Evolutionary conservation across 345 rosid species (phyloP).

Genomic region (Combretum micranthum): DNA sequence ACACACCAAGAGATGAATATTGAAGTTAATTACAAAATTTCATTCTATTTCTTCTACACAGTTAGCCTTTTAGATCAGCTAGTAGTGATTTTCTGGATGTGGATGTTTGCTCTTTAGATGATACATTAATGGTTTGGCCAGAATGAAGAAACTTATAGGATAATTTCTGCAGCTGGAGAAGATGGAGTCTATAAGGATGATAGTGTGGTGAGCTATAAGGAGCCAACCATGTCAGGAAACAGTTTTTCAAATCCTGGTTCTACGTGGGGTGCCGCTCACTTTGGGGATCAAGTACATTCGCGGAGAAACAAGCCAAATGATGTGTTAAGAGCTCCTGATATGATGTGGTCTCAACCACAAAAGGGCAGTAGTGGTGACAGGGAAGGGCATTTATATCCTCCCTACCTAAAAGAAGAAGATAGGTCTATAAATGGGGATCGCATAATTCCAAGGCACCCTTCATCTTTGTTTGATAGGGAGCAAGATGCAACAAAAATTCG

Average conservation of each 20-base stretch:
- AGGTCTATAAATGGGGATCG: constrained; percentile 57
- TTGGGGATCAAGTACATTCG: constrained; percentile 38
- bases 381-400: constrained; percentile 33
- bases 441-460: constrained; percentile 47
- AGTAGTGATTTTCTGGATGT: too few relatives aligned
- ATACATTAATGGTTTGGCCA: too few relatives aligned
- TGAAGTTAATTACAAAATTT: too few relatives aligned
- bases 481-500: constrained; percentile 56
- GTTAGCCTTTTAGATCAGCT: too few relatives aligned
- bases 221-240: constrained; percentile 33
- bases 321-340: constrained; percentile 36
- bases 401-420: constrained; percentile 45
- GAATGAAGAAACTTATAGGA: background rate
- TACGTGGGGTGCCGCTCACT: constrained; percentile 45
- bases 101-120: too few relatives aligned
- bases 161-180: constrained; percentile 44
- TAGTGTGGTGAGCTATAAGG: constrained; percentile 36
- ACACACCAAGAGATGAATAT: too few relatives aligned
- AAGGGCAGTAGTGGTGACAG: constrained; percentile 41
- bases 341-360: constrained; percentile 37
- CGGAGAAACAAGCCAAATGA: constrained; percentile 42
- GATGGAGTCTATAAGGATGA: constrained; percentile 36
- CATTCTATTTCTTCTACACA: too few relatives aligned
- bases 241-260: constrained; percentile 32
- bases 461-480: constrained; percentile 58